Evolutionary conservation across 805 yeast genomes (phyloP).

Genomic region (Hagleromyces aurorensis): DNA sequence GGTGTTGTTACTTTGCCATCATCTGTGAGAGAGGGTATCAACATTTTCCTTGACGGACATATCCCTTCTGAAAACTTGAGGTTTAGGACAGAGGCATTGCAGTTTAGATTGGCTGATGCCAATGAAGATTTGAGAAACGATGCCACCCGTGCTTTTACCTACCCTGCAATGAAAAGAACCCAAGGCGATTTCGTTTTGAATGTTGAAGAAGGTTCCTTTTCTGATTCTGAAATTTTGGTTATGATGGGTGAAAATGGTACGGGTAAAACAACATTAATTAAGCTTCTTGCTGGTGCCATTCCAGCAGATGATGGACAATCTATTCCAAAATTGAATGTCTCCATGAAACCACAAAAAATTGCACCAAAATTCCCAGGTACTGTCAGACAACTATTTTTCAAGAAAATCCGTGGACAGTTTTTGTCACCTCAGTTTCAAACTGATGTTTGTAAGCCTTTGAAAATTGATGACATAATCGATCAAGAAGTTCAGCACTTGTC

Average conservation of each 20-base stretch:
- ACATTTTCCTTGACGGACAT: slow-evolving; percentile 96
- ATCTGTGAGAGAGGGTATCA: slow-evolving; percentile 98
- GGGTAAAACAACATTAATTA: slow-evolving; percentile 97
- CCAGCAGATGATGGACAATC: slow-evolving; percentile 79
- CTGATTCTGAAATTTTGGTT: slow-evolving; percentile 93
- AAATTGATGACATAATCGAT: slow-evolving; percentile 88
- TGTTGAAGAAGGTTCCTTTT: slow-evolving; percentile 82
- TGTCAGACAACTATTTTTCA: slow-evolving; percentile 93
- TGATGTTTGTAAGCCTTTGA: slow-evolving; percentile 93
- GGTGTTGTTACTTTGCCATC: slow-evolving; percentile 98
- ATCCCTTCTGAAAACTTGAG: slow-evolving; percentile 95
- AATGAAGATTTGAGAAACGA: slow-evolving; percentile 68
- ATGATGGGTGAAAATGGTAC: slow-evolving; percentile 99
- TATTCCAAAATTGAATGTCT: slow-evolving; percentile 82
- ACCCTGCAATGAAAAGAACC: slow-evolving; percentile 81
- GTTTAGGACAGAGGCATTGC: slow-evolving; percentile 92
- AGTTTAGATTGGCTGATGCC: slow-evolving; percentile 88
- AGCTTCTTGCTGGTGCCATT: slow-evolving; percentile 86
- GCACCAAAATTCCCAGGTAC: slow-evolving; percentile 99
- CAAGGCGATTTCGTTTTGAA: slow-evolving; percentile 91
- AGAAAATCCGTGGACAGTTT: slow-evolving; percentile 90
- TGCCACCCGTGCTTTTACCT: slow-evolving; percentile 67
- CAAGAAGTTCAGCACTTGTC: slow-evolving; percentile 96
- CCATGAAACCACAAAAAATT: slow-evolving; percentile 98
- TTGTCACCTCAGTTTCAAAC: slow-evolving; percentile 96